These are phyloP conservation scores for Cryptococcus sp. DNA, from an alignment of 1,284 basidiomycete species.

Conservation along the genomic window DNA sequence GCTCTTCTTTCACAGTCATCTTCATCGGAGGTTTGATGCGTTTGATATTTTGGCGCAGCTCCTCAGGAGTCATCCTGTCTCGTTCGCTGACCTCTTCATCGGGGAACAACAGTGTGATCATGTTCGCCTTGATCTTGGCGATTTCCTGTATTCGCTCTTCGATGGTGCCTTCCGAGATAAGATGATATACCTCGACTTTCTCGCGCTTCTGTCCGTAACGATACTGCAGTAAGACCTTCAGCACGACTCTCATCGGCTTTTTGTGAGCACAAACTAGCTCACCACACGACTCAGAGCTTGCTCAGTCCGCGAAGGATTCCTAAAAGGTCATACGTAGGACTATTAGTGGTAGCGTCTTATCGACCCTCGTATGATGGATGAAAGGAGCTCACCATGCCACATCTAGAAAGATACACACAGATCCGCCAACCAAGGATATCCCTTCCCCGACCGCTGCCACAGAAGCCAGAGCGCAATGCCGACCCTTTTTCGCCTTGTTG, in stretches of 20 bases:
- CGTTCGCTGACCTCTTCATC: background rate
- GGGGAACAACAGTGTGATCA: too few relatives aligned
- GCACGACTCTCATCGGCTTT: too few relatives aligned
- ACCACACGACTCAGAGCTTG: slow-evolving; percentile 10
- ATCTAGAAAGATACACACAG: slow-evolving; percentile 5
- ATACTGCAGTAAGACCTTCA: background rate
- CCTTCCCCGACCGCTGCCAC: slow-evolving; percentile 7
- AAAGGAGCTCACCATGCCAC: slow-evolving; percentile 6
- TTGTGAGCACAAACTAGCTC: background rate
- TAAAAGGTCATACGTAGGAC: background rate
- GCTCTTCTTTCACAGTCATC: too few relatives aligned
- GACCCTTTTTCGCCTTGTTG: background rate
- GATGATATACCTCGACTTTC: slow-evolving; percentile 5
- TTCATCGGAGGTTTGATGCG: too few relatives aligned
- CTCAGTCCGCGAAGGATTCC: slow-evolving; percentile 7
- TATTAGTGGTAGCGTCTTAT: too few relatives aligned
- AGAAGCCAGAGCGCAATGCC: slow-evolving; percentile 4
- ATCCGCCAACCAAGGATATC: slow-evolving; percentile 2
- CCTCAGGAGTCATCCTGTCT: too few relatives aligned
- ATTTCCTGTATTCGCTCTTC: background rate
- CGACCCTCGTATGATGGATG: background rate
- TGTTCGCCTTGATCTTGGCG: too few relatives aligned
- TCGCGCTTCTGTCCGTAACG: slow-evolving; percentile 1
- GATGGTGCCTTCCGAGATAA: background rate
- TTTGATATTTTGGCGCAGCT: too few relatives aligned